Evolutionary conservation across 2,329 filamentous ascomycete species (phyloP).

Genomic region (Cladosporium sp.): DNA sequence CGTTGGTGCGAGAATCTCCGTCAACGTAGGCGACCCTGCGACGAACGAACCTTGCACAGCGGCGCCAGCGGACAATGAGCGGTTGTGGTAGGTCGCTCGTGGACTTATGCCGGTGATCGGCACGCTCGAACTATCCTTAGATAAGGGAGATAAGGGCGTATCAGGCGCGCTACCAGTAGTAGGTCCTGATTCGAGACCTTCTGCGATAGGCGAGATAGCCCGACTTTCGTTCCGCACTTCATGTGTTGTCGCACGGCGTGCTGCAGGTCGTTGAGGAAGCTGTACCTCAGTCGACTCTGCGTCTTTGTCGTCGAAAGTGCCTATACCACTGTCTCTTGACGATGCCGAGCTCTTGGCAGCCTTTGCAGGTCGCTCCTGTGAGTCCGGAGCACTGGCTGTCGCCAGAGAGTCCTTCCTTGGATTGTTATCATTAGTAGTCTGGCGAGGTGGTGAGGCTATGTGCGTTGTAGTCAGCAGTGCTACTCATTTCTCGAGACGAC

Average conservation of each 20-base stretch:
- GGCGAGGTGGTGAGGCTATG: conserved; percentile 24
- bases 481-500: not conserved
- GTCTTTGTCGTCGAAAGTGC: not conserved
- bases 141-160: conserved; percentile 19
- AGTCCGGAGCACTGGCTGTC: not conserved
- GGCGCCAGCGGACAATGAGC: conserved; percentile 6
- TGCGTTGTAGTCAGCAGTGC: conserved; percentile 14
- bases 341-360: not conserved
- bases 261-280: conserved; percentile 10
- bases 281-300: not conserved
- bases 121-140: conserved; percentile 15
- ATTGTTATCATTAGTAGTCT: conserved; percentile 2
- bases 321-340: conserved; percentile 12
- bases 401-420: conserved; percentile 3
- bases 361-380: not conserved
- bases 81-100: conserved; percentile 3
- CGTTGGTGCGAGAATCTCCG: conserved; percentile 31
- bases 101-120: conserved; percentile 19
- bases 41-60: not conserved
- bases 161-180: conserved; percentile 13
- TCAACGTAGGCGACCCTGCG: conserved; percentile 32
- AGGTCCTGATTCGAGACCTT: not conserved
- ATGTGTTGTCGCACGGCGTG: conserved; percentile 7
- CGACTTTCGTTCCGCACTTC: not conserved
- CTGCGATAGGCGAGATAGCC: conserved; percentile 16